Conservation (phyloP, 306 rosid genomes). For the Prunus mira region DNA sequence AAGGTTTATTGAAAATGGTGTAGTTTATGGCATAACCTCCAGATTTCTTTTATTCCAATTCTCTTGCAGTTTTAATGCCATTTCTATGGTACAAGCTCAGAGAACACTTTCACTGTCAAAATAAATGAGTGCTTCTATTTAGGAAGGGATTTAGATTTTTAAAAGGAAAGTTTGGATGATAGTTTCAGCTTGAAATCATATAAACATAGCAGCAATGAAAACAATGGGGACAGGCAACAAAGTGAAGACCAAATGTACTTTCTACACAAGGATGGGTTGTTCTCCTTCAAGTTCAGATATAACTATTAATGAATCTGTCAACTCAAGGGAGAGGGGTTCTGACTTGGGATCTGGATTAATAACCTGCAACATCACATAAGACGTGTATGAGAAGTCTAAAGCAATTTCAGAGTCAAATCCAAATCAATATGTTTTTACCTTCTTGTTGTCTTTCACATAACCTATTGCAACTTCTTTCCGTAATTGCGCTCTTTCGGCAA, state of each 20-base stretch:
- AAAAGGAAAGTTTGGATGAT: background rate
- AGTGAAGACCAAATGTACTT: constrained; percentile 6
- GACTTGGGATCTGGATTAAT: constrained; percentile 82
- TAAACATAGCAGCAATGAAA: background rate
- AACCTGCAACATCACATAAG: constrained; percentile 52
- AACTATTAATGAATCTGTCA: constrained; percentile 80
- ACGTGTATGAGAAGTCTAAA: constrained; percentile 21
- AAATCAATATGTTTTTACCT: constrained; percentile 42
- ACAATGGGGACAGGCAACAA: background rate
- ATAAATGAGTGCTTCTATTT: background rate
- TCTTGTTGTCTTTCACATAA: constrained; percentile 69
- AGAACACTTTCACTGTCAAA: background rate
- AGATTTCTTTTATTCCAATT: background rate
- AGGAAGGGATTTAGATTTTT: background rate
- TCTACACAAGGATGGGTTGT: constrained; percentile 50
- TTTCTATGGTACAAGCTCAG: background rate
- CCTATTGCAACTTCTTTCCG: constrained; percentile 97
- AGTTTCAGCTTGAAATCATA: constrained; percentile 5
- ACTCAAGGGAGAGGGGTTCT: constrained; percentile 72
- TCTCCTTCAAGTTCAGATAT: constrained; percentile 95
- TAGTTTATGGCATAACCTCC: background rate
- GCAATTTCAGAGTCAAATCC: constrained; percentile 6
- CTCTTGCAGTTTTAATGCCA: background rate
- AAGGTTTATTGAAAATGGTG: no score
- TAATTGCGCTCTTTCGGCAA: constrained; percentile 73